Conservation (phyloP, 495 filamentous ascomycete species). For the Paragyromitra xinjiangensis region DNA sequence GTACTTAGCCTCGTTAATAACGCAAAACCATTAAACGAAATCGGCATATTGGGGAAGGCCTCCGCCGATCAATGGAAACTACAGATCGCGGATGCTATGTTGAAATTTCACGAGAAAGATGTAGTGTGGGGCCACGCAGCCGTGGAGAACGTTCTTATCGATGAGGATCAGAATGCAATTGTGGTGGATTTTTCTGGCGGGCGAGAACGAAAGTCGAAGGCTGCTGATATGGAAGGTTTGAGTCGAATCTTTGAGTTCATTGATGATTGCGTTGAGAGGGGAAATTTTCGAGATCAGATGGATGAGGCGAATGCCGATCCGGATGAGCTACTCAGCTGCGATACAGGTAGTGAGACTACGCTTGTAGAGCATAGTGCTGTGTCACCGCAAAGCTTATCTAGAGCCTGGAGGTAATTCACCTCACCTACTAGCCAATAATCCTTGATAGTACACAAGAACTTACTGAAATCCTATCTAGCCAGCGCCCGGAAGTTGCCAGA, state of each 20-base stretch:
- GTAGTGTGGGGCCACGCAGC: neutral
- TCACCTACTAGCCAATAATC: neutral
- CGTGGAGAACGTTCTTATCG: neutral
- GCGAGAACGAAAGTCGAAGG: neutral
- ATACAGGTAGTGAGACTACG: too few species aligned
- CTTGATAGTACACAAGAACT: neutral
- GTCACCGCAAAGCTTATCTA: neutral
- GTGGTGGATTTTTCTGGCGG: slow-evolving; percentile 11
- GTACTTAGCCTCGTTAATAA: neutral
- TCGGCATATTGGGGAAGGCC: neutral
- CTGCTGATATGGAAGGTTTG: neutral
- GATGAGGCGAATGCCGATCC: neutral
- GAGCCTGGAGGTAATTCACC: neutral
- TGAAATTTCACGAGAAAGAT: neutral
- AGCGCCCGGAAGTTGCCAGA: too few species aligned
- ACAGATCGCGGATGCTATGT: neutral
- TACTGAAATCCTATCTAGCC: neutral
- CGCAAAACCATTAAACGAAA: neutral
- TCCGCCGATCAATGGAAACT: neutral
- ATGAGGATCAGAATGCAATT: slow-evolving; percentile 6
- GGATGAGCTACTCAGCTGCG: too few species aligned
- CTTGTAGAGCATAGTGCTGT: neutral
- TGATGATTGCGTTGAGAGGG: neutral
- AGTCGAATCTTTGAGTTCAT: slow-evolving; percentile 11
- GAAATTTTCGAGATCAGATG: neutral